Evolutionary conservation across 2,329 filamentous ascomycete genomes (phyloP), one percentile per base, ranked within the genome.

Genomic region (Paecilomyces dactylethromorphus): DNA sequence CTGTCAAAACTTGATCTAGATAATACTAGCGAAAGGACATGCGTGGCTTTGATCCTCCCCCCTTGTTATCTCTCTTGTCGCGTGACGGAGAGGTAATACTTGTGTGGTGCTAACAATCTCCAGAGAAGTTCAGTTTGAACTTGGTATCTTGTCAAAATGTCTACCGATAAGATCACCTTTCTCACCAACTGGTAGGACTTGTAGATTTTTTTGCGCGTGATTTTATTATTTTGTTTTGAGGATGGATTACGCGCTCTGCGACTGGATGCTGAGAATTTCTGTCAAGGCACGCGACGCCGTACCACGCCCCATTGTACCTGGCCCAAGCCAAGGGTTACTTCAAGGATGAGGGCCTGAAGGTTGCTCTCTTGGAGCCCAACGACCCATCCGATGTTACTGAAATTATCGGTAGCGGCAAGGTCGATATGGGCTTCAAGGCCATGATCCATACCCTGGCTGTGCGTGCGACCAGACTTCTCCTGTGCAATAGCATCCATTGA

Each of bases 1-100:
- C 87, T 87, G 86, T 82, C 78, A 79, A 82, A 90, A 91, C 87
- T 90, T 90, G 87, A 90, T 89, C 87, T 89, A 86, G 85, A 87
- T 87, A 89, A 90, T 89, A 82, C 87, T 87, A 89, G 88, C 88
- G 88, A 87, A 90, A 90, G 88, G 85, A 90, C 84, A 87, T 90
- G 88, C 88, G 88, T 87, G 84, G 85, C 85, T 81, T 78, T 73
- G 68, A 74, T 70, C 74, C 72, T 73, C 70, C 69, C 69, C 69
- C 60, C 59, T 57, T 51, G 22, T 62, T 56, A 53, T 50, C 56
- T 33, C 45, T 60, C 29, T 58, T 56, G 50, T 52, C 50, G 6
- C 13, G 7, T 18, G 50, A 22, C 50, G 22, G 26, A 6, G 50
- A 29, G 50, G n/a, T 52, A 24, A 52, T 29, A 11, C 6, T 21